Evolutionary conservation across 345 rosid genomes (phyloP).

Genomic region (Lumnitzera racemosa): DNA sequence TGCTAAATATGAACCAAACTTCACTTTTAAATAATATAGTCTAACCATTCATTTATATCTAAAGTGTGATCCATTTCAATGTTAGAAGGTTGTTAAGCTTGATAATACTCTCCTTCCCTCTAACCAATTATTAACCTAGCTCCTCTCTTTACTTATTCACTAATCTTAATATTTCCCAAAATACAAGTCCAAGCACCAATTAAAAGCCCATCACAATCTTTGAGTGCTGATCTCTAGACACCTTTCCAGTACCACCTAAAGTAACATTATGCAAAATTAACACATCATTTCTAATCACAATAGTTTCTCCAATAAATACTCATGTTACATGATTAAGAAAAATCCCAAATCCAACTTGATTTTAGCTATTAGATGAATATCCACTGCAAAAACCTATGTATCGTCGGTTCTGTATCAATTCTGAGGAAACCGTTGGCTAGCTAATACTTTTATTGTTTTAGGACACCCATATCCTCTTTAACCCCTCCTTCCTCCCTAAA

Average conservation of each 20-base stretch:
- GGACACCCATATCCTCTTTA: no score
- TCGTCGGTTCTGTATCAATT: no score
- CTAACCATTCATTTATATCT: no score
- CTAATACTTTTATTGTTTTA: no score
- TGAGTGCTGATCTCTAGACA: constrained; percentile 75
- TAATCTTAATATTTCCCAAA: constrained; percentile 72
- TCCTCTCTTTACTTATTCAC: constrained; percentile 19
- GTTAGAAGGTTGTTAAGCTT: no score
- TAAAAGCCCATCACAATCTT: constrained; percentile 87
- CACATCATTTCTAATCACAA: constrained; percentile 78
- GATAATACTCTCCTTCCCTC: no score
- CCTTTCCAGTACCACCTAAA: constrained; percentile 86
- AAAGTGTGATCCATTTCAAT: no score
- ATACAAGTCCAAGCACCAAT: constrained; percentile 93
- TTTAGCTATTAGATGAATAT: constrained; percentile 88
- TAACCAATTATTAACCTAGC: no score
- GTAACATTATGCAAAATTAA: constrained; percentile 88
- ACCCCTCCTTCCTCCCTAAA: no score
- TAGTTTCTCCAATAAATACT: constrained; percentile 80
- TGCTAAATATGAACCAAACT: no score
- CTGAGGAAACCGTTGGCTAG: no score
- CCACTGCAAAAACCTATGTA: constrained; percentile 52
- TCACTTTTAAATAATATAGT: no score
- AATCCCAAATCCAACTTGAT: constrained; percentile 50
- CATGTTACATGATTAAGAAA: constrained; percentile 82